phyloP scores from a whole-genome alignment of 441 rosid genomes.

The Hura crepitans region DNA sequence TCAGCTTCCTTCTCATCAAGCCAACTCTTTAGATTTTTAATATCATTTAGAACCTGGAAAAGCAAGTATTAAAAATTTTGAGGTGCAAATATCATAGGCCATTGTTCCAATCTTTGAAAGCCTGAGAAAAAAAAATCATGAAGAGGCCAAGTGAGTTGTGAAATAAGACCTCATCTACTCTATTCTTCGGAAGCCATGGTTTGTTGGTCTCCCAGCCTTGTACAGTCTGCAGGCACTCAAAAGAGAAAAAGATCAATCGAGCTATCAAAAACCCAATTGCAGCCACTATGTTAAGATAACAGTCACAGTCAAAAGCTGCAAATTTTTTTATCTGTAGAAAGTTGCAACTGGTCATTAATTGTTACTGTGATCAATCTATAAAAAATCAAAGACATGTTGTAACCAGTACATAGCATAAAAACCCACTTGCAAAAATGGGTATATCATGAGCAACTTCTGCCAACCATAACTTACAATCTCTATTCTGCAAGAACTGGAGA shows the following conservation, averaged over 20 bases:
- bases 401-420: neutral
- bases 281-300: neutral
- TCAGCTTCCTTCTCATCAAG: slow-evolving; percentile 74
- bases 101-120: neutral
- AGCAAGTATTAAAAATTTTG: slow-evolving; percentile 10
- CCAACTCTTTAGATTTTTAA: slow-evolving; percentile 72
- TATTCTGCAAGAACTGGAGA: neutral
- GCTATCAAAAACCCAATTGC: neutral
- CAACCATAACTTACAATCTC: neutral
- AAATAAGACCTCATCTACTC: slow-evolving; percentile 61
- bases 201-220: slow-evolving; percentile 69
- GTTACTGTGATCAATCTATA: too few relatives aligned
- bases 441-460: slow-evolving; percentile 1
- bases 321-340: neutral
- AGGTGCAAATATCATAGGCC: slow-evolving; percentile 1
- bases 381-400: neutral
- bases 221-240: slow-evolving; percentile 47
- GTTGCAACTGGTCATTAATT: neutral
- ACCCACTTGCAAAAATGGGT: neutral
- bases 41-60: slow-evolving; percentile 54
- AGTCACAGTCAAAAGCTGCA: neutral
- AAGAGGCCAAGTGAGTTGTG: neutral
- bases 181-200: slow-evolving; percentile 86
- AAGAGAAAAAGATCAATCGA: slow-evolving; percentile 20
- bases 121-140: slow-evolving; percentile 4